Evolutionary conservation across 2,329 filamentous ascomycete species (phyloP), one percentile per base, ranked within the genome.

Genomic region (Cladosporium velox): DNA sequence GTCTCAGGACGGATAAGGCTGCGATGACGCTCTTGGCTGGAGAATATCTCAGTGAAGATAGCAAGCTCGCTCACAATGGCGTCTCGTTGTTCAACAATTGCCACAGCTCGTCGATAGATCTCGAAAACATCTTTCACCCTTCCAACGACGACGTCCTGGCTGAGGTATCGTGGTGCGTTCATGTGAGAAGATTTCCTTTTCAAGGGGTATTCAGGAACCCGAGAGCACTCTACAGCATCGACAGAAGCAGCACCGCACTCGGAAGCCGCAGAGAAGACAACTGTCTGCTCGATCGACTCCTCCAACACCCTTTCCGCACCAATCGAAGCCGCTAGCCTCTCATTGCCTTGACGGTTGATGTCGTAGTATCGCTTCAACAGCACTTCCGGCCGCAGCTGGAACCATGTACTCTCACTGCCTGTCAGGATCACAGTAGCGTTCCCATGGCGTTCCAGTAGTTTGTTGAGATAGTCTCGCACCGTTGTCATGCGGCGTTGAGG

Each of bases 361-460:
- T 80, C 77, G 68, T 87, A 84, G 73, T 89, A 90, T 49, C 88
- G 83, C 68, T 84, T 78, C 24, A 90, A 81, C 67, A 90, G 77
- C 24, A 89, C 79, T 49, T 88, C 83, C 3, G 86, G 83, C 0
- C 87, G 87, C 1, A 90, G 79, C 73, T 90, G 88, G 68, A 89
- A 86, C 77, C 87, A 86, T 0, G 85, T 81, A 65, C 89, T 86
- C 71, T 85, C 82, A 1, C 85, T 86, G 73, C 90, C 87, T 5
- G 86, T 82, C 58, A 90, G 80, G 64, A 90, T 76, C n/a, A 89
- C 82, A n/a, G 90, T 76, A 72, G 90, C 88, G n/a, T 65, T 59
- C 1, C 28, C 63, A 15, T 59, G n/a, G 6, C 61, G 51, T 6
- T 60, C 26, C 15, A 7, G 30, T n/a, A 68, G 44, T 3, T 62